A percentile compares a stretch with the other conserved stretches of the same genome.
These are phyloP conservation scores for Blastomyces silverae DNA, from an alignment of 2,329 filamentous ascomycete species.

Conservation along the genomic window DNA sequence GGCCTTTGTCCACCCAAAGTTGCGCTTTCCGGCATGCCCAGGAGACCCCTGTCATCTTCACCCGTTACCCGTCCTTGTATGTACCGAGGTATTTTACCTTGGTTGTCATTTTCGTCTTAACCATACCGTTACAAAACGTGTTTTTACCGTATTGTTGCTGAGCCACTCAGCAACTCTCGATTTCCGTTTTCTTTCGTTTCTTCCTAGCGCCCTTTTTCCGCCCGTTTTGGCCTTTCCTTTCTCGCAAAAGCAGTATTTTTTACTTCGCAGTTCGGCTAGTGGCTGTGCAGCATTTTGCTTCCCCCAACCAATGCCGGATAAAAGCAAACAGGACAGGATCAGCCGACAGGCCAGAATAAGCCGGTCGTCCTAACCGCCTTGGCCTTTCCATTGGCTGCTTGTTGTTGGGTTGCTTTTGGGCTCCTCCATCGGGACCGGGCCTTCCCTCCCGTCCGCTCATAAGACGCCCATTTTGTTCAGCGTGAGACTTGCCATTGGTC, in stretches of 20 bases:
- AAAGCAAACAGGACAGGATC: constrained; percentile 6
- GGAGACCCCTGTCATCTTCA: neutral
- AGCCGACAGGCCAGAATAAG: constrained; percentile 1
- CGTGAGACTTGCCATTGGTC: constrained; percentile 9
- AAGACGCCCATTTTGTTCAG: neutral
- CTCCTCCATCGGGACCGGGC: constrained; percentile 11
- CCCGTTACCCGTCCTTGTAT: neutral
- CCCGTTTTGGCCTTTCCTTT: constrained; percentile 1
- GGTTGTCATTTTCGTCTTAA: neutral
- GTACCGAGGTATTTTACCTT: constrained; percentile 5
- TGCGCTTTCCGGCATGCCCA: constrained; percentile 6
- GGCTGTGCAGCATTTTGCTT: constrained; percentile 11
- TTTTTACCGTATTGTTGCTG: constrained; percentile 13
- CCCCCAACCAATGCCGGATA: constrained; percentile 4
- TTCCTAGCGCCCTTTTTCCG: constrained; percentile 15
- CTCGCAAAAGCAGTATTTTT: constrained; percentile 12
- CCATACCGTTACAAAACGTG: constrained; percentile 3
- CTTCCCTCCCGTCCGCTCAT: constrained; percentile 16
- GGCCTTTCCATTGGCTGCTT: constrained; percentile 9
- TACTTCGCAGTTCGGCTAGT: neutral
- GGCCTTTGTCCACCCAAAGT: neutral
- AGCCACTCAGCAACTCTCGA: neutral
- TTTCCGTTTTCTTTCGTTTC: constrained; percentile 18
- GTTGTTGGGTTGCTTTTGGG: neutral
- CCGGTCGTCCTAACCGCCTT: constrained; percentile 9